Evolutionary conservation across 768 basidiomycete species (phyloP), one percentile per base, ranked within the genome.

Genomic region (Zangia roseola): DNA sequence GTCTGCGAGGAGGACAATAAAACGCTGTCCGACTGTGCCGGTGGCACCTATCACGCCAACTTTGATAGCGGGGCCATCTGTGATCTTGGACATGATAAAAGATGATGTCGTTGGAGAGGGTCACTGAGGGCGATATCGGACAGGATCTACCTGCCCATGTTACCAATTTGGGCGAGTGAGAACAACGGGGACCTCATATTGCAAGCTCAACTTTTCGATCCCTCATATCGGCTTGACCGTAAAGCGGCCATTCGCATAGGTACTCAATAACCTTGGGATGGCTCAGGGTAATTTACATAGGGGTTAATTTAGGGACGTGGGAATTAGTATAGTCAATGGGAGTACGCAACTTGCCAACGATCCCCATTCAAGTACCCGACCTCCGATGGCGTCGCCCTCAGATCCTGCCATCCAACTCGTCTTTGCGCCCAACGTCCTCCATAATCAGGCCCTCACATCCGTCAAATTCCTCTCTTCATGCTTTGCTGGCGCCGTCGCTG

Each of bases 1-100:
- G 7, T 73, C 64, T 5, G 91, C 76, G 40, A 99, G 86, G 40
- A 97, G 83, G 42, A 83, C 78, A 68, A 98, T 88, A 69, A 98
- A 99, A 34, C 94, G 82, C 70, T 98, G 95, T 20, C 95, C 94
- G 41, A 97, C 95, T 40, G 92, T 97, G 49, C 95, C 92, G 0
- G 91, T 94, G 1, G 92, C 91, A 26, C 91, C 91, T 9, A 94
- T 75, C 40, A 94, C 73, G 51, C 90, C 91, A 50, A 94, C 88
- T 37, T 71, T 74, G 54, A 75, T 61, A 4, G 57, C 5, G 7
- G 50, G 54, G 0, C 50, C 49, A 9, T 68, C 63, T 30, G 53
- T 16, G 28, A 39, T 45, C 39, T 23, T 57, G 46, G 33, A 64
- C 61, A 68, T 67, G 52, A 13, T 59, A 40, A 20, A 6, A 16